These are phyloP conservation scores for Fistulifera pelliculosa DNA, from an alignment of 108 stramenopile species.

Conservation along the genomic window DNA sequence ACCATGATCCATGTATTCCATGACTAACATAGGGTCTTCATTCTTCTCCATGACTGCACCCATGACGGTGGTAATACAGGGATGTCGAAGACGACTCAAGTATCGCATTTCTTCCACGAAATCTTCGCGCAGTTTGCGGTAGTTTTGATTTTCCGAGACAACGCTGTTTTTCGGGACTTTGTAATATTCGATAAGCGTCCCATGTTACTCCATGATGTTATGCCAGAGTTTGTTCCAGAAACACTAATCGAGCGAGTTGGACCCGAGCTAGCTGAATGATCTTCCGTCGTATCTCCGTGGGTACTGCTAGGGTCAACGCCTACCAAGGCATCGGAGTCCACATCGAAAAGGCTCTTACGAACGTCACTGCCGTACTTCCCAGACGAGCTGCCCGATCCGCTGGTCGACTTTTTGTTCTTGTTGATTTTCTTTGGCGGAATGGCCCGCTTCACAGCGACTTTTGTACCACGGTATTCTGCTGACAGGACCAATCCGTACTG, in stretches of 20 bases:
- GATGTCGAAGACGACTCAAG: constrained; percentile 48
- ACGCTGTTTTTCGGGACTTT: not conserved
- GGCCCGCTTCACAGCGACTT: constrained; percentile 30
- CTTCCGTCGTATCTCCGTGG: not conserved
- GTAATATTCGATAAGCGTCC: not conserved
- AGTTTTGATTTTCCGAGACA: constrained; percentile 1
- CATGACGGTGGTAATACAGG: constrained; percentile 57
- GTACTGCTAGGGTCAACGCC: not conserved
- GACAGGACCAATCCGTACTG: constrained; percentile 24
- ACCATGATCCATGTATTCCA: constrained; percentile 71
- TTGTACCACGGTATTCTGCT: constrained; percentile 26
- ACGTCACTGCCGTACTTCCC: not conserved
- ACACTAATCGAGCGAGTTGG: not conserved
- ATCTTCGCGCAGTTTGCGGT: constrained; percentile 26
- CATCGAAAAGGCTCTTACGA: not conserved
- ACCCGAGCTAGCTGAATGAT: not conserved
- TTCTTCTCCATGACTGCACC: constrained; percentile 26
- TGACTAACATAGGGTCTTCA: constrained; percentile 41
- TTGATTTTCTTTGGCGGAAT: constrained; percentile 17
- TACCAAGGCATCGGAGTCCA: too few relatives aligned
- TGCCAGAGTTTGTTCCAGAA: not conserved
- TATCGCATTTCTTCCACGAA: constrained; percentile 58
- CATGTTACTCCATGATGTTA: not conserved
- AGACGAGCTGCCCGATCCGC: too few relatives aligned
- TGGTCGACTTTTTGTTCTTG: not conserved